These are phyloP conservation scores for Xylariaceae sp. DNA, from an alignment of 2,329 filamentous ascomycete species.

Conservation along the genomic window DNA sequence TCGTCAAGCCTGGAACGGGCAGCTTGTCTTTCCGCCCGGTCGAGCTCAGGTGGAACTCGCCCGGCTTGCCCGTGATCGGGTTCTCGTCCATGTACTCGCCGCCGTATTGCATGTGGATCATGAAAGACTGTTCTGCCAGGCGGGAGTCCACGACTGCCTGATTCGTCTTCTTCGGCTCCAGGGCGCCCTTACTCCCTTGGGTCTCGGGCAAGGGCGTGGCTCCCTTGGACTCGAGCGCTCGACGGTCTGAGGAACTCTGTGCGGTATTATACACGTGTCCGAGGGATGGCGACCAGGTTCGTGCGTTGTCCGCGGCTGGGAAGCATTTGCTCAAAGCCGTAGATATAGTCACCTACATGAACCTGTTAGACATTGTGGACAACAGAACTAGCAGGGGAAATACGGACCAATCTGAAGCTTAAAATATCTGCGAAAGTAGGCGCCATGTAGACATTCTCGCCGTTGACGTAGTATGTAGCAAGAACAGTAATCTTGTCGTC, in stretches of 20 bases:
- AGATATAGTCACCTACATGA: conserved; percentile 54
- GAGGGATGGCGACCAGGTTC: conserved; percentile 57
- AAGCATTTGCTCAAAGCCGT: conserved; percentile 57
- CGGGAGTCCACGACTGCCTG: conserved; percentile 46
- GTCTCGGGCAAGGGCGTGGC: conserved; percentile 50
- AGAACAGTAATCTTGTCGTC: conserved; percentile 64
- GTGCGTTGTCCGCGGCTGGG: conserved; percentile 52
- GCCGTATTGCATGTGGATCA: conserved; percentile 60
- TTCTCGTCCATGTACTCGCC: conserved; percentile 70
- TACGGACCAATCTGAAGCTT: conserved; percentile 58
- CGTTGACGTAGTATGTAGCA: conserved; percentile 65
- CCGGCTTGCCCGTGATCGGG: conserved; percentile 66
- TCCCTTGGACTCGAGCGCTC: conserved; percentile 47
- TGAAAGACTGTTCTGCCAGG: conserved; percentile 60
- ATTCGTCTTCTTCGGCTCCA: conserved; percentile 39
- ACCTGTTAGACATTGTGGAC: conserved; percentile 5
- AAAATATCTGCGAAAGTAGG: conserved; percentile 63
- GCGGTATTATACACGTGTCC: conserved; percentile 56
- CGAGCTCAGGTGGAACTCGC: conserved; percentile 66
- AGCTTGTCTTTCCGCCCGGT: conserved; percentile 57
- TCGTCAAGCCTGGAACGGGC: conserved; percentile 27
- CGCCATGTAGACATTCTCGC: conserved; percentile 69
- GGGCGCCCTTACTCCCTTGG: conserved; percentile 26
- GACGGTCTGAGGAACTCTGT: conserved; percentile 29
- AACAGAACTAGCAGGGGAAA: conserved; percentile 1